Conservation (phyloP, 345 rosid species). For the Streptanthus diversifolius region DNA sequence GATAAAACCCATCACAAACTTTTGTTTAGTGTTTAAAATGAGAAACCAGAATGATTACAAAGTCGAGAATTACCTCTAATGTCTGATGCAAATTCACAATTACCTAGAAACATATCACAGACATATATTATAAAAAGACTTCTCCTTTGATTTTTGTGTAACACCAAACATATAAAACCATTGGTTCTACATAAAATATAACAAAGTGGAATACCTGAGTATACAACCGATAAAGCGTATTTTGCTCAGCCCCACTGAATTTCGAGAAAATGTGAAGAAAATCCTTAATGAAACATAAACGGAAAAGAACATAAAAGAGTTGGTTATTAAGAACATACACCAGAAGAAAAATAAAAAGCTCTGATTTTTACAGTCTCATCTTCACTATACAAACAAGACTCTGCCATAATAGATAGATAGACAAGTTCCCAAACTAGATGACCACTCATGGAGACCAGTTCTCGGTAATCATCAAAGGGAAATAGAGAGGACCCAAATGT, state of each 20-base stretch:
- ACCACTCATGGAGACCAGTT: not conserved
- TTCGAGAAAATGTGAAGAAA: conserved; percentile 46
- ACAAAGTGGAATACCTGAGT: conserved; percentile 47
- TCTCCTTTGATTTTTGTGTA: not conserved
- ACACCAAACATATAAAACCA: not conserved
- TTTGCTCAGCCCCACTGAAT: conserved; percentile 48
- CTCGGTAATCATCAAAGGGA: not conserved
- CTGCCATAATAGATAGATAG: too few species aligned
- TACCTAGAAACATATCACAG: conserved; percentile 46
- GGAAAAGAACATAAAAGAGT: not conserved
- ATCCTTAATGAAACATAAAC: conserved; percentile 33
- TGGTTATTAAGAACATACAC: not conserved
- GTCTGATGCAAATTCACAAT: conserved; percentile 60
- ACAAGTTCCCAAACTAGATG: not conserved
- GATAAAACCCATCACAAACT: not conserved
- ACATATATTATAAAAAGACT: not conserved
- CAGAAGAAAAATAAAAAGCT: not conserved
- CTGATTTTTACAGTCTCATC: not conserved
- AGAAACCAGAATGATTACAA: not conserved
- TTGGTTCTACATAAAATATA: not conserved
- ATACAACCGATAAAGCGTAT: conserved; percentile 45
- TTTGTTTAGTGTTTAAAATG: not conserved
- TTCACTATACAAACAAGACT: not conserved
- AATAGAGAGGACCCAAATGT: not conserved
- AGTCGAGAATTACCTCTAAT: conserved; percentile 45